Percentiles rank a stretch among this genome's conserved stretches.
These are phyloP conservation scores for Myriosclerotinia curreyana DNA, from an alignment of 2,329 filamentous ascomycete species.

Conservation along the genomic window DNA sequence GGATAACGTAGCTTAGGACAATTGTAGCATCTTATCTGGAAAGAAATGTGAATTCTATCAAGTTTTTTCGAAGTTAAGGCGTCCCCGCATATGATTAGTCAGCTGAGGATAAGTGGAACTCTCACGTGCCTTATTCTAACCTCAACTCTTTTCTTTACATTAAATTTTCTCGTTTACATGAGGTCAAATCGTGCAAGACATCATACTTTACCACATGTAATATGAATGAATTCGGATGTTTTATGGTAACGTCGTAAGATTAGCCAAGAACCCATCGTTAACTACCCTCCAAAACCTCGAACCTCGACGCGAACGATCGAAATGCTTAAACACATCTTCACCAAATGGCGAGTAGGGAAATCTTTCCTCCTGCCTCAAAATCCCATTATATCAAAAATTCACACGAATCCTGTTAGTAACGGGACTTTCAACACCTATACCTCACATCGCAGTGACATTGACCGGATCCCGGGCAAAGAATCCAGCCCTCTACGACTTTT, in stretches of 20 bases:
- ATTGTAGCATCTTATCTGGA: no score
- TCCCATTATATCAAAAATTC: no score
- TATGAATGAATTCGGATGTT: neutral
- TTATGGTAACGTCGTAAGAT: neutral
- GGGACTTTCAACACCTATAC: no score
- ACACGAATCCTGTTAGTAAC: no score
- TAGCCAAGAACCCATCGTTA: neutral
- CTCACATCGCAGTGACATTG: no score
- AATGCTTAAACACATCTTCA: neutral
- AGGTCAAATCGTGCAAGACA: neutral
- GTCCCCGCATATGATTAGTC: no score
- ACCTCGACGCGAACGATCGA: neutral
- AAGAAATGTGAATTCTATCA: no score
- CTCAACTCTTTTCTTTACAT: neutral
- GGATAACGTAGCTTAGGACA: neutral
- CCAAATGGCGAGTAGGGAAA: neutral
- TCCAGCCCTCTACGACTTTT: no score
- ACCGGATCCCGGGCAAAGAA: no score
- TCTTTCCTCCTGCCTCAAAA: no score
- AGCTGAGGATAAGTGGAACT: neutral
- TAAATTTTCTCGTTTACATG: neutral
- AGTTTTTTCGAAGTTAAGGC: no score
- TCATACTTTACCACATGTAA: neutral
- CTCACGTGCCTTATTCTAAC: neutral
- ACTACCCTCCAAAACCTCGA: neutral